These are phyloP conservation scores for Polyporus tsugae DNA, from an alignment of 1,284 basidiomycete genomes.

Conservation along the genomic window DNA sequence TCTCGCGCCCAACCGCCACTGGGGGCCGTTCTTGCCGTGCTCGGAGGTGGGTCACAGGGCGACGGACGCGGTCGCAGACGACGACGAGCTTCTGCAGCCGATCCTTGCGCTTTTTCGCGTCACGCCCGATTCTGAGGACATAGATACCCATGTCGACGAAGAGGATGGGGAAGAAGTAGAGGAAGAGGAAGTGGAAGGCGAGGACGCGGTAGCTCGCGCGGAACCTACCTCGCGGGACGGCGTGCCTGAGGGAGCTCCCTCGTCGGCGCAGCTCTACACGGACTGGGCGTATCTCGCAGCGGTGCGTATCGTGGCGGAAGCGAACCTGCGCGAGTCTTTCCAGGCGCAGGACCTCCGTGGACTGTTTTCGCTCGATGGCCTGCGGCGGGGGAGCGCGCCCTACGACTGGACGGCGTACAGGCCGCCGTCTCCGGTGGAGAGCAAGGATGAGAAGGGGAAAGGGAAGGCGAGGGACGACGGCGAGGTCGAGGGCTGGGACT, in stretches of 20 bases:
- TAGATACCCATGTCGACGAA: background rate
- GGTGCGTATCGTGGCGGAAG: conserved; percentile 38
- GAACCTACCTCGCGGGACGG: background rate
- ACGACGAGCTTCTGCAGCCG: conserved; percentile 26
- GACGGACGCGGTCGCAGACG: conserved; percentile 5
- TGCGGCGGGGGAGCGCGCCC: conserved; percentile 55
- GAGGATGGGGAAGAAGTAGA: conserved; percentile 6
- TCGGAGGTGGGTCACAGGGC: background rate
- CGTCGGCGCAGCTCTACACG: conserved; percentile 28
- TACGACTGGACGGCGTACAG: conserved; percentile 25
- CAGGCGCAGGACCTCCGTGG: conserved; percentile 40
- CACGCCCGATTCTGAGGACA: background rate
- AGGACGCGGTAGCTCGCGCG: background rate
- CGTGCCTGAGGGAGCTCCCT: conserved; percentile 19
- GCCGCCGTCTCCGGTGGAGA: background rate
- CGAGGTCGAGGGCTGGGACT: conserved; percentile 58
- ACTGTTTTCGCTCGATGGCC: conserved; percentile 50
- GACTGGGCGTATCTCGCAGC: conserved; percentile 43
- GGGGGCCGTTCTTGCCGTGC: conserved; percentile 52
- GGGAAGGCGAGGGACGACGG: conserved; percentile 25
- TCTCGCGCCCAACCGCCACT: conserved; percentile 49
- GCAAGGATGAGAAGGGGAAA: conserved; percentile 7
- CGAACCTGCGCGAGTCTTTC: conserved; percentile 32
- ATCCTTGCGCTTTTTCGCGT: conserved; percentile 26
- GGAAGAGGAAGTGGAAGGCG: background rate